A percentile compares a stretch with the other conserved stretches of the same genome.
These are phyloP conservation scores for Metschnikowia drakensbergensis DNA, from an alignment of 805 yeast genomes.

Conservation along the genomic window DNA sequence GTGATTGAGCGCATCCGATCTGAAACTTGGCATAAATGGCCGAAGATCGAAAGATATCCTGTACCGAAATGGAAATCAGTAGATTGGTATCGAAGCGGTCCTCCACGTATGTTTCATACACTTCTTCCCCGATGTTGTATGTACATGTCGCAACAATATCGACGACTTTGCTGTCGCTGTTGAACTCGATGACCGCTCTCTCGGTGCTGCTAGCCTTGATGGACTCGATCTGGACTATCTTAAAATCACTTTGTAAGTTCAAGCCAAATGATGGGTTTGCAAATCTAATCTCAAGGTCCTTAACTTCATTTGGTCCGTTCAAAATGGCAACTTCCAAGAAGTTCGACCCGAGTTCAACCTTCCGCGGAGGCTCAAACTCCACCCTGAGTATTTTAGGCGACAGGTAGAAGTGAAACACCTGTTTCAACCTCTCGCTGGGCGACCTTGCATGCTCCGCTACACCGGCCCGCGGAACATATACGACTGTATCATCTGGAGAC, in stretches of 20 bases:
- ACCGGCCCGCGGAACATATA: constrained; percentile 4
- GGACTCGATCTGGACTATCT: not conserved
- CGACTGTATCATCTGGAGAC: constrained; percentile 9
- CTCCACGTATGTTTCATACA: constrained; percentile 21
- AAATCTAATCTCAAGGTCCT: constrained; percentile 5
- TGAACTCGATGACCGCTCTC: constrained; percentile 29
- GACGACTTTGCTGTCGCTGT: constrained; percentile 26
- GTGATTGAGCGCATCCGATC: constrained; percentile 53
- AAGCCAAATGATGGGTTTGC: constrained; percentile 19
- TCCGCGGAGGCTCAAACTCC: constrained; percentile 24
- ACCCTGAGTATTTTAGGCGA: constrained; percentile 23
- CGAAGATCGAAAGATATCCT: constrained; percentile 63
- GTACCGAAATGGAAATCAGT: constrained; percentile 70
- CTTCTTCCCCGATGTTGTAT: constrained; percentile 20
- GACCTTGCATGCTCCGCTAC: not conserved
- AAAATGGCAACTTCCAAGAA: constrained; percentile 23
- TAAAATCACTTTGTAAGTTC: constrained; percentile 4
- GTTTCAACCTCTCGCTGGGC: not conserved
- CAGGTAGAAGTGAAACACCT: constrained; percentile 15
- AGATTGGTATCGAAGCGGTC: constrained; percentile 50
- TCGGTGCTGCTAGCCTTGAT: not conserved
- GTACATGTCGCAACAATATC: constrained; percentile 19
- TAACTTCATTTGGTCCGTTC: constrained; percentile 29
- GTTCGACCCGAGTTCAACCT: constrained; percentile 28
- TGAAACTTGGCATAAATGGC: constrained; percentile 64